phyloP scores from a whole-genome alignment of 2,329 filamentous ascomycete species.

The Diplodia scrobiculata region DNA sequence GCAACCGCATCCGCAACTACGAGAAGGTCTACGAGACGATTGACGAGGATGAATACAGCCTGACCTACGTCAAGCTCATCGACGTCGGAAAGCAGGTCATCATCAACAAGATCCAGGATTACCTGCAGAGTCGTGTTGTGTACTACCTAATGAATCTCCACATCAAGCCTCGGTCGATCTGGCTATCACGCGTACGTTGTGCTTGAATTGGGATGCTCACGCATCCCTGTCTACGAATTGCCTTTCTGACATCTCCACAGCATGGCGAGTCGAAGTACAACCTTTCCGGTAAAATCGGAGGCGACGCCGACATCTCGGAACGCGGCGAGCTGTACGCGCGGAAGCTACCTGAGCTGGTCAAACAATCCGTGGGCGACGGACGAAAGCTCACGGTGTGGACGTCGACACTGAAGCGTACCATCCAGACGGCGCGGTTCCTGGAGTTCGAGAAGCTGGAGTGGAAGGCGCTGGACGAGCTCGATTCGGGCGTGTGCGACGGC shows the following conservation, averaged over 20 bases:
- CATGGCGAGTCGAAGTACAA: slow-evolving; percentile 96
- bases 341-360: slow-evolving; percentile 80
- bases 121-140: slow-evolving; percentile 91
- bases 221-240: background rate
- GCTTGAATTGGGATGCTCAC: background rate
- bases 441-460: slow-evolving; percentile 95
- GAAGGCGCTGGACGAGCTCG: slow-evolving; percentile 97
- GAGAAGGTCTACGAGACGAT: slow-evolving; percentile 96
- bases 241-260: slow-evolving; percentile 50
- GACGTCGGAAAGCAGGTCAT: slow-evolving; percentile 94
- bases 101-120: slow-evolving; percentile 97
- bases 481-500: slow-evolving; percentile 93
- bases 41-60: slow-evolving; percentile 80
- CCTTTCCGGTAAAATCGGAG: slow-evolving; percentile 85
- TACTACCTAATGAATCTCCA: slow-evolving; percentile 99
- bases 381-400: slow-evolving; percentile 72
- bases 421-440: slow-evolving; percentile 84
- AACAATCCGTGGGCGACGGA: slow-evolving; percentile 78
- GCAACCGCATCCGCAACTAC: slow-evolving; percentile 92
- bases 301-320: slow-evolving; percentile 81
- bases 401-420: slow-evolving; percentile 78
- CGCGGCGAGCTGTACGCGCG: slow-evolving; percentile 86
- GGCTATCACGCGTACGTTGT: slow-evolving; percentile 81
- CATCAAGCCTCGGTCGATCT: slow-evolving; percentile 93
- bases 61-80: slow-evolving; percentile 97